Evolutionary conservation across 225 moss, liverwort and hornwort genomes (phyloP), one percentile per base, ranked within the genome.

Genomic region (Bryoerythrophyllum caledonicum): DNA sequence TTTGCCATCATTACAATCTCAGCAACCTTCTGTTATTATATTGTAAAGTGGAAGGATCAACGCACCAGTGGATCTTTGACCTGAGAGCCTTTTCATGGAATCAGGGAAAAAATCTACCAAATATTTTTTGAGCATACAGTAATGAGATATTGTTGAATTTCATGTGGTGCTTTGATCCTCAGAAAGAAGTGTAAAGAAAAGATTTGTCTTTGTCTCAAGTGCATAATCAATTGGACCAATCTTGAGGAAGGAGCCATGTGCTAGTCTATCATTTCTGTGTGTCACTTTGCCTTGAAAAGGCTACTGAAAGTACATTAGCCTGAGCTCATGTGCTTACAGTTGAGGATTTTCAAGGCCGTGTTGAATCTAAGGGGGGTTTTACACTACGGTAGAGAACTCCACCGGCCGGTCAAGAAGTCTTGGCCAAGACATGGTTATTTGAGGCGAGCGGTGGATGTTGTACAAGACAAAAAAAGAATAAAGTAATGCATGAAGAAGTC

Each of bases 181-280:
- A 1, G 15, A 48, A 14, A 0, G 3, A 16, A 16, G 1, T 0
- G 54, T 54, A 55, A 49, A 23, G 23, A 9, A 8, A n/a, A 14
- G 13, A 20, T 58, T n/a, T 25, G n/a, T 26, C 23, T 23, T 8
- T 30, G 37, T 49, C 48, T 49, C 7, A 16, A 28, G 46, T 37
- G 78, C 37, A 1, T 4, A 72, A 59, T 68, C 32, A 19, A 34
- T 2, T 46, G 26, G 55, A 21, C 69, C 74, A 75, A 68, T 79
- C 68, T 74, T 14, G 0, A 11, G 20, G 24, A 4, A 63, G 44
- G 4, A 8, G 11, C 17, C 56, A 70, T 38, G 70, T 80, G 74
- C 1, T 21, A 0, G 20, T 5, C 25, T 67, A 59, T 67, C 23
- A 8, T 57, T 17, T 32, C 32, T 10, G 10, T 43, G 24, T 73